Evolutionary conservation across 202 grass and related monocot genomes (phyloP).

Genomic region (Sporobolus alterniflorus): DNA sequence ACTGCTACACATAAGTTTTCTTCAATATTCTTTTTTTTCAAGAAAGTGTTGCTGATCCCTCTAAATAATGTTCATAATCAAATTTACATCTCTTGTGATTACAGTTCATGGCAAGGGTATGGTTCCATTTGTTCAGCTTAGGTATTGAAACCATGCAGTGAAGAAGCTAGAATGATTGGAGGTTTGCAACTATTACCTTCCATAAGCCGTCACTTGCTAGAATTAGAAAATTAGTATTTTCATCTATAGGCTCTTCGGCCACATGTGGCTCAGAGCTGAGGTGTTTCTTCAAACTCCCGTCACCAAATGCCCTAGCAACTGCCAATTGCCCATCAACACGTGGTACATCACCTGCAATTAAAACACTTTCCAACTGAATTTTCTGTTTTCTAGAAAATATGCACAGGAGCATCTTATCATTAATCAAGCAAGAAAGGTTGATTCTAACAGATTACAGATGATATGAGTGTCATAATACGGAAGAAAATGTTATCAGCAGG

Average conservation of each 20-base stretch:
- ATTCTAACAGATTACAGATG: constrained; percentile 9
- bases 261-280: constrained; percentile 90
- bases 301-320: constrained; percentile 94
- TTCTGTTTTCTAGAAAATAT: neutral
- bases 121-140: constrained; percentile 5
- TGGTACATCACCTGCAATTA: constrained; percentile 83
- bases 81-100: neutral
- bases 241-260: constrained; percentile 55
- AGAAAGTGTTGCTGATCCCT: neutral
- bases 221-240: constrained; percentile 78
- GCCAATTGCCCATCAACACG: constrained; percentile 95
- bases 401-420: neutral
- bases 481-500: constrained; percentile 11
- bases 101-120: neutral
- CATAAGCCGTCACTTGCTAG: constrained; percentile 97
- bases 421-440: neutral
- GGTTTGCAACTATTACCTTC: constrained; percentile 67
- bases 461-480: neutral
- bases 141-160: neutral
- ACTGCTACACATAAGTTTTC: neutral
- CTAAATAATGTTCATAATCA: constrained; percentile 5
- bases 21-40: neutral
- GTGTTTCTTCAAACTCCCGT: constrained; percentile 90
- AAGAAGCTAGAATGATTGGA: constrained; percentile 10
- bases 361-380: constrained; percentile 5